phyloP scores from a whole-genome alignment of 805 yeast genomes.

The Ogataea sp. region DNA sequence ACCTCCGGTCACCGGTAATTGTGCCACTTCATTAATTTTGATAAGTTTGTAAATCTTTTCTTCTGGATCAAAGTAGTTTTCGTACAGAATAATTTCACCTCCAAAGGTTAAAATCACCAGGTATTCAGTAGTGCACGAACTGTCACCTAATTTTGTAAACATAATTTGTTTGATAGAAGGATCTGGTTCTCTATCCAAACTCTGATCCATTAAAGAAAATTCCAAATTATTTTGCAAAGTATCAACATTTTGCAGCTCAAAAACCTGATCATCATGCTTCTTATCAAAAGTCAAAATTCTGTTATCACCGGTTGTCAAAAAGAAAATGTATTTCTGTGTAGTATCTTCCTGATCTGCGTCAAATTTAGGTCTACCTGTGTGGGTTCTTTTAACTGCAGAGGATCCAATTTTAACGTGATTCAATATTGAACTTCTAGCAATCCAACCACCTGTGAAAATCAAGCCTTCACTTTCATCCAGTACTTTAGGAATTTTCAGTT shows the following conservation, averaged over 20 bases:
- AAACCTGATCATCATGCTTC: conserved; percentile 45
- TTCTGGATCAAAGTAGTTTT: conserved; percentile 35
- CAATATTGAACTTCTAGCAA: conserved; percentile 41
- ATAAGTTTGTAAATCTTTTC: conserved; percentile 30
- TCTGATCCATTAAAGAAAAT: conserved; percentile 41
- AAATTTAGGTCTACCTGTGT: conserved; percentile 16
- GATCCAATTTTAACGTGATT: conserved; percentile 30
- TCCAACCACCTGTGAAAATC: conserved; percentile 64
- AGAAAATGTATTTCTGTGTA: conserved; percentile 37
- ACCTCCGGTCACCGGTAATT: conserved; percentile 58
- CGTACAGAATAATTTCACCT: conserved; percentile 69
- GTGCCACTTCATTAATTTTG: conserved; percentile 35
- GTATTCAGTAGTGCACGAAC: conserved; percentile 45
- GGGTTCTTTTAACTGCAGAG: conserved; percentile 16
- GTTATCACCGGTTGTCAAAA: conserved; percentile 72
- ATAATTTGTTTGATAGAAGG: conserved; percentile 67
- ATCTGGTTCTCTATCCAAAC: conserved; percentile 49
- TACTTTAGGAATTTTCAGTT: conserved; percentile 26
- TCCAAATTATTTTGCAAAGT: conserved; percentile 35
- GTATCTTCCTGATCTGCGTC: conserved; percentile 9
- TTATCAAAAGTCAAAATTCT: conserved; percentile 57
- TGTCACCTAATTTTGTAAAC: conserved; percentile 58
- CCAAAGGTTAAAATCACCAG: conserved; percentile 69
- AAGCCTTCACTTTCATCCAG: conserved; percentile 15
- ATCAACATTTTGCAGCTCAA: conserved; percentile 41